Base-by-base conservation (phyloP, 23 red algal species). In the Agarophyton chilense region DNA sequence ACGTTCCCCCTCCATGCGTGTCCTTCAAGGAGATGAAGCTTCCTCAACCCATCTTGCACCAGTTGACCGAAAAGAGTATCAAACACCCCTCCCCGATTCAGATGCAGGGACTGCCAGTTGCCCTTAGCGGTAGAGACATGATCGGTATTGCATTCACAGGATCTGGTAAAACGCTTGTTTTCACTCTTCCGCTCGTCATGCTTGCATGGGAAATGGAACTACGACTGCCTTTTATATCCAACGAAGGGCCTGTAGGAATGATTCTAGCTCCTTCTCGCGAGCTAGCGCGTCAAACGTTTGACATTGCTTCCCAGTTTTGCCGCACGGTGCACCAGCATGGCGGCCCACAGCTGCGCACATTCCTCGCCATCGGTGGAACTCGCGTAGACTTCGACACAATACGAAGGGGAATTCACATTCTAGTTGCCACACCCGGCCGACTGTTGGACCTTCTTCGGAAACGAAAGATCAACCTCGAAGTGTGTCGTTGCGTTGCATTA, bases 141-240 rank as follows among this genome's bases (percentile, higher is more conserved):
- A 97, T 97, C 81, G 95, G 89, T 16, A 90, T 97, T 66, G 89
- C 95, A 21, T 97, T 90, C 39, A 97, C 95, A 25, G 95, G 95
- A 12, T 85, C 79, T 11, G 95, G 95, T 12, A 97, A 97, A 78
- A 97, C 95, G 41, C 62, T 97, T 68, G 95, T 83, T 41, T 97
- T 97, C 82, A 87, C 82, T 1, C 26, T 97, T 10, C 95, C 95
- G 28, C 55, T 92, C 34, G 19, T 97, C 19, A 76, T 93, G 80
- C 85, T 87, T 46, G 95, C 74, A 0, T 93, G 89, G 89, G 89
- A 97, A 43, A 62, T 78, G 60, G 89, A 97, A 63, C 41, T 75
- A 12, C 56, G 72, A 21, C 67, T 93, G 16, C 81, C 81, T 10
- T 86, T 97, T 56, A 47, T 66, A 50, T 60, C 78, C 35, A 64